phyloP scores from a whole-genome alignment of 306 rosid genomes.

The Boehmeria nivea region DNA sequence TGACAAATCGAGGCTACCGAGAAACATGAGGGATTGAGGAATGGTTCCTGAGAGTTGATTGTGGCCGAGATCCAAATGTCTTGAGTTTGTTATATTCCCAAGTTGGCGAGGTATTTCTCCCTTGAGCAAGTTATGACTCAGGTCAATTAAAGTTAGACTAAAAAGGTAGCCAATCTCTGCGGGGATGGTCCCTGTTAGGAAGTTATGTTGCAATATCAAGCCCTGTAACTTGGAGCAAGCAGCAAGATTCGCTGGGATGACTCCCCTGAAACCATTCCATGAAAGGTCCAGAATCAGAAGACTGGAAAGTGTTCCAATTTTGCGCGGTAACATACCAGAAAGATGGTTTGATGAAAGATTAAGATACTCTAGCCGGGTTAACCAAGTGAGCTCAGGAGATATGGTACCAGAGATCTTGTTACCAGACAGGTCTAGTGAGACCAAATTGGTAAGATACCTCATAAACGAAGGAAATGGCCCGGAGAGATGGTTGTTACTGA shows the following conservation, averaged over 20 bases:
- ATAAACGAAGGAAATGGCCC: background rate
- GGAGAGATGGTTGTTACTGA: background rate
- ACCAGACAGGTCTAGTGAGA: slow-evolving; percentile 5
- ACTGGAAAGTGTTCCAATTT: slow-evolving; percentile 2
- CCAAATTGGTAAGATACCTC: slow-evolving; percentile 3
- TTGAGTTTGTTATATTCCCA: background rate
- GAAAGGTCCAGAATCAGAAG: background rate
- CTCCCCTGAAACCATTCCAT: no score
- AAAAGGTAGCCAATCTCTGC: background rate
- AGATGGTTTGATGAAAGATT: slow-evolving; percentile 1
- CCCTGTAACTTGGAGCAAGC: background rate
- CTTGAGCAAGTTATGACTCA: slow-evolving; percentile 13
- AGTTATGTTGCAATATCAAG: background rate
- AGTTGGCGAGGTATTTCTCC: slow-evolving; percentile 12
- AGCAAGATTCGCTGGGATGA: background rate
- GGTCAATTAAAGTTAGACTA: background rate
- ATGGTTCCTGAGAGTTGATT: slow-evolving; percentile 4
- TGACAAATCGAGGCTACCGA: background rate
- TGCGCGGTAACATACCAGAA: slow-evolving; percentile 2
- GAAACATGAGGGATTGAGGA: background rate
- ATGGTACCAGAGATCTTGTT: background rate
- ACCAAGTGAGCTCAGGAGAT: background rate
- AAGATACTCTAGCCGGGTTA: slow-evolving; percentile 8
- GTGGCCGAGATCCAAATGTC: slow-evolving; percentile 3
- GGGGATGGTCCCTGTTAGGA: background rate